These are phyloP conservation scores for Purshia tridentata DNA, from an alignment of 306 rosid species.

Conservation along the genomic window DNA sequence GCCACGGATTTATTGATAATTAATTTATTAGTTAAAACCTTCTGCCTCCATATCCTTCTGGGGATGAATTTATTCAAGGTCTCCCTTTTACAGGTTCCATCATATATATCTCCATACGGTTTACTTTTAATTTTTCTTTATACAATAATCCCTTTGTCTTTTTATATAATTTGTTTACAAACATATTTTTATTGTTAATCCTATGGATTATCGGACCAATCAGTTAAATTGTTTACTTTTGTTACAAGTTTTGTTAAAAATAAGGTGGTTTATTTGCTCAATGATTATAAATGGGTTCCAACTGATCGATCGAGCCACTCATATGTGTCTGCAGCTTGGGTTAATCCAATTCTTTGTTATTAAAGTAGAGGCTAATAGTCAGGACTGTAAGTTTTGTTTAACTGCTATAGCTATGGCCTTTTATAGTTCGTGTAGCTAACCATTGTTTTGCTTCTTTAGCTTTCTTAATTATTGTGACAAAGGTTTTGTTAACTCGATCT, in stretches of 20 bases:
- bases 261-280: not conserved
- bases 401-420: not conserved
- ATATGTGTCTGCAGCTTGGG: not conserved
- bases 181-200: too few species aligned
- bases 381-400: conserved; percentile 14
- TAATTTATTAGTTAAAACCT: too few species aligned
- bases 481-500: too few species aligned
- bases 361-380: not conserved
- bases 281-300: not conserved
- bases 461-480: not conserved
- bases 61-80: not conserved
- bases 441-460: not conserved
- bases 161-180: not conserved
- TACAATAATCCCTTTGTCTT: not conserved
- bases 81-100: not conserved
- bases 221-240: not conserved
- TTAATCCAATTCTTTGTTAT: not conserved
- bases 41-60: too few species aligned
- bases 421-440: not conserved
- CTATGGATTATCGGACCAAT: not conserved
- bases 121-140: not conserved
- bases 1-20: too few species aligned
- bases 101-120: not conserved
- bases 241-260: not conserved
- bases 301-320: not conserved